Evolutionary conservation across 441 rosid genomes (phyloP).

Genomic region (Populus hybrid): DNA sequence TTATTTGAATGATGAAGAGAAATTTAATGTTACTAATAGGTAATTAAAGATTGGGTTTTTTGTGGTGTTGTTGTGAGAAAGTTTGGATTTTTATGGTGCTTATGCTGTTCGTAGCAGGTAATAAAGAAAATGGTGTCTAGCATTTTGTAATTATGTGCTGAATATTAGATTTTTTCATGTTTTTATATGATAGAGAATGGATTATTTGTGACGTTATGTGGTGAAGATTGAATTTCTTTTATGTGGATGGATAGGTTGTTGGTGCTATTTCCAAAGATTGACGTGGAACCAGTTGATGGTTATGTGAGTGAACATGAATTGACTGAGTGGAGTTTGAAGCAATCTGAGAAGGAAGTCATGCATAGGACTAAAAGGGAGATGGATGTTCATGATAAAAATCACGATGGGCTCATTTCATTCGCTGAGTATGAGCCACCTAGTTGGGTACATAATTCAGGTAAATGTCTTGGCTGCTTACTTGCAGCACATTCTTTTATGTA

Average conservation of each 20-base stretch:
- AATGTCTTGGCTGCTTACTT: neutral
- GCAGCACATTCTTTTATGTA: neutral
- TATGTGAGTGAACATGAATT: slow-evolving; percentile 68
- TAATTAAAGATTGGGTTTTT: slow-evolving; percentile 3
- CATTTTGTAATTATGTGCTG: neutral
- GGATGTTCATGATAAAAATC: slow-evolving; percentile 88
- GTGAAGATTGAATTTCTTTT: neutral
- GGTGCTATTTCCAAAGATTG: slow-evolving; percentile 84
- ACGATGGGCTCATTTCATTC: slow-evolving; percentile 69
- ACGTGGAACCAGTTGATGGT: slow-evolving; percentile 75
- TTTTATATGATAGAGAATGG: neutral
- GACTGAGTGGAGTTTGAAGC: slow-evolving; percentile 80
- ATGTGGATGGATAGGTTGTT: slow-evolving; percentile 50
- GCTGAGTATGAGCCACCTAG: slow-evolving; percentile 88
- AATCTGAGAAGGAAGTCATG: slow-evolving; percentile 62
- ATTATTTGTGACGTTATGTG: neutral
- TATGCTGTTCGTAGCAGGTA: slow-evolving; percentile 61
- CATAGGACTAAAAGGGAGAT: slow-evolving; percentile 80
- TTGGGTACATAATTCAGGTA: slow-evolving; percentile 78
- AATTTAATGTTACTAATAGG: slow-evolving; percentile 86
- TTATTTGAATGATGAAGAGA: slow-evolving; percentile 80
- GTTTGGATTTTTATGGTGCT: neutral
- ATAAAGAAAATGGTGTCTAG: neutral
- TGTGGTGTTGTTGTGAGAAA: neutral
- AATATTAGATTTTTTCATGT: neutral